Conservation (phyloP, 331 rosid species). For the Rhamnella rubrinervis region DNA sequence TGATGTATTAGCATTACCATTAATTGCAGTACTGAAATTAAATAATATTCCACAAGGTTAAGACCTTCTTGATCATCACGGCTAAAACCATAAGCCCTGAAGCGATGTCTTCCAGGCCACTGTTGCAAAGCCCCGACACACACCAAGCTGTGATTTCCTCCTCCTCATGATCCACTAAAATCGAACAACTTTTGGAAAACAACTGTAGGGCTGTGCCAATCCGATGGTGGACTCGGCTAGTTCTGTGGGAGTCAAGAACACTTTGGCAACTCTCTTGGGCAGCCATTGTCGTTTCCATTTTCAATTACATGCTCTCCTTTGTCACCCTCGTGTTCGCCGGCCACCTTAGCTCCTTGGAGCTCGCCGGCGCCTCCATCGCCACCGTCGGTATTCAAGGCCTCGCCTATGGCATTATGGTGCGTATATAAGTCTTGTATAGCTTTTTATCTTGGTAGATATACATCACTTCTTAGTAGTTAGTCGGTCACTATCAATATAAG, state of each 20-base stretch:
- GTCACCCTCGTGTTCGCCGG: slow-evolving; percentile 60
- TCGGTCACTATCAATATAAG: too few species aligned
- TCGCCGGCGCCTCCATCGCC: slow-evolving; percentile 75
- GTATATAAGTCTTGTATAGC: too few species aligned
- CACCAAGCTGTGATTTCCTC: slow-evolving; percentile 16
- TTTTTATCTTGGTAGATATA: too few species aligned
- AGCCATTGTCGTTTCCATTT: slow-evolving; percentile 48
- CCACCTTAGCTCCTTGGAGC: slow-evolving; percentile 55
- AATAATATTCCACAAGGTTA: too few species aligned
- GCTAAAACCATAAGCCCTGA: slow-evolving; percentile 7
- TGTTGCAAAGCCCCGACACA: slow-evolving; percentile 33
- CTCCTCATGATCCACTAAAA: slow-evolving; percentile 28
- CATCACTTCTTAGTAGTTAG: too few species aligned
- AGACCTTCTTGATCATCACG: too few species aligned
- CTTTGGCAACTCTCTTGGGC: slow-evolving; percentile 70
- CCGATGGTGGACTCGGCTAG: slow-evolving; percentile 55
- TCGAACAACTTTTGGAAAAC: slow-evolving; percentile 55
- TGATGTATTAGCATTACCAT: too few species aligned
- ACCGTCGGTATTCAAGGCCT: slow-evolving; percentile 75
- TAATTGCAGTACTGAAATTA: too few species aligned
- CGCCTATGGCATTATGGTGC: slow-evolving; percentile 70
- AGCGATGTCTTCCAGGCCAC: slow-evolving; percentile 24
- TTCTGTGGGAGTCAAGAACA: slow-evolving; percentile 62
- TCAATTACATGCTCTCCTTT: slow-evolving; percentile 62
- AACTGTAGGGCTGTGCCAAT: slow-evolving; percentile 12